Evolutionary conservation across 177 flowering plant genomes (phyloP), one percentile per base, ranked within the genome.

Genomic region (Vitis hybrid): DNA sequence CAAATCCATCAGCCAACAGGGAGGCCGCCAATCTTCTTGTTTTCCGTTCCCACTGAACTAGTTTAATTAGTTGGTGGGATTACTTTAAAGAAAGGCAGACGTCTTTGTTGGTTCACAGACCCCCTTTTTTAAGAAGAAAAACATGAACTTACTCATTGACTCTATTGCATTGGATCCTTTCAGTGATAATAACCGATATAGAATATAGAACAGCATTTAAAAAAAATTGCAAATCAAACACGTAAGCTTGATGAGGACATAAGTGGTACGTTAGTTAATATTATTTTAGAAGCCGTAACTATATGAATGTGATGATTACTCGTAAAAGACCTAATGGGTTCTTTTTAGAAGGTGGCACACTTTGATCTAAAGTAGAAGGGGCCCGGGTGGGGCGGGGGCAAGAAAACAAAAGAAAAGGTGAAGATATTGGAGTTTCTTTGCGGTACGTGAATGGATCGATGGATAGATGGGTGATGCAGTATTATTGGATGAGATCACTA

Each of bases 181-280:
- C 45, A 39, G 6, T 7, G 45, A 39, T 7, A 39, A 39, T 39
- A 39, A 39, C 45, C 45, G 6, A 39, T 39, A 39, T 39, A 39
- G 45, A 39, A 6, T 39, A 14, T 54, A 15, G 15, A 6, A 54
- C 5, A 26, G 30, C 30, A 26, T 26, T 26, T 23, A 2, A 23
- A 13, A 54, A 54, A 17, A 5, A 54, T 5, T 54, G n/a, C 56
- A 6, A 54, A 54, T 14, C 2, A 54, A 54, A 54, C 60, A 57
- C 30, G 26, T 56, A 54, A 11, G 32, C 59, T 56, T 71, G 74
- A 71, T 64, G 56, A 56, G 56, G 74, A 71, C 54, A 64, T 56
- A 49, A 71, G 67, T 71, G 74, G 34, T 56, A 18, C 62, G 23
- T 55, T 50, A 69, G 26, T 11, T 9, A 1, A 57, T 48, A 2